phyloP scores from a whole-genome alignment of 2,329 filamentous ascomycete genomes.

The Aspergillus caelatus region DNA sequence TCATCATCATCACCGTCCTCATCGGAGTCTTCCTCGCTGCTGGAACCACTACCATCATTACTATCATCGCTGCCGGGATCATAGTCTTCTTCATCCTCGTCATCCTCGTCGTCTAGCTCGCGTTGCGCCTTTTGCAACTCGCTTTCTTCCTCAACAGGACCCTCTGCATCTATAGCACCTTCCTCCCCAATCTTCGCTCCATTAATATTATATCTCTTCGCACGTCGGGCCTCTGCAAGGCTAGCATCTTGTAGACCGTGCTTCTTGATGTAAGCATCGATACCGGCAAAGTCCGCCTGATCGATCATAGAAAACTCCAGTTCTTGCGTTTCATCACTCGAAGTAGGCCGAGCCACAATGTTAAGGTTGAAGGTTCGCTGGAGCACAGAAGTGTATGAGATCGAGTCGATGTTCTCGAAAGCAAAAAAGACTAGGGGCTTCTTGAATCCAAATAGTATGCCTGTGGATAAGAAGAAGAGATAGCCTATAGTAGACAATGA shows the following conservation, averaged over 20 bases:
- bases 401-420: constrained; percentile 60
- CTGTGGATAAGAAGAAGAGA: constrained; percentile 63
- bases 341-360: constrained; percentile 48
- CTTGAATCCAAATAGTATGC: constrained; percentile 67
- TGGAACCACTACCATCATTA: constrained; percentile 50
- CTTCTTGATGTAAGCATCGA: constrained; percentile 64
- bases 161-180: constrained; percentile 24
- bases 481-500: constrained; percentile 50
- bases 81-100: constrained; percentile 55
- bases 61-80: constrained; percentile 54
- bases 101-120: constrained; percentile 52
- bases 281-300: constrained; percentile 63
- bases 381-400: constrained; percentile 66
- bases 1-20: constrained; percentile 42
- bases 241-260: constrained; percentile 66
- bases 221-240: constrained; percentile 61
- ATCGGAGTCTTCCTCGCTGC: constrained; percentile 46
- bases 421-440: constrained; percentile 66
- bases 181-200: constrained; percentile 34
- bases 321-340: constrained; percentile 53
- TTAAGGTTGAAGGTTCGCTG: constrained; percentile 69
- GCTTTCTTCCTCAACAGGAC: constrained; percentile 56
- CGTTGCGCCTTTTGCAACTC: constrained; percentile 62
- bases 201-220: constrained; percentile 62
- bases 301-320: constrained; percentile 69